phyloP scores from a whole-genome alignment of 306 rosid genomes.

The Mucuna pruriens region DNA sequence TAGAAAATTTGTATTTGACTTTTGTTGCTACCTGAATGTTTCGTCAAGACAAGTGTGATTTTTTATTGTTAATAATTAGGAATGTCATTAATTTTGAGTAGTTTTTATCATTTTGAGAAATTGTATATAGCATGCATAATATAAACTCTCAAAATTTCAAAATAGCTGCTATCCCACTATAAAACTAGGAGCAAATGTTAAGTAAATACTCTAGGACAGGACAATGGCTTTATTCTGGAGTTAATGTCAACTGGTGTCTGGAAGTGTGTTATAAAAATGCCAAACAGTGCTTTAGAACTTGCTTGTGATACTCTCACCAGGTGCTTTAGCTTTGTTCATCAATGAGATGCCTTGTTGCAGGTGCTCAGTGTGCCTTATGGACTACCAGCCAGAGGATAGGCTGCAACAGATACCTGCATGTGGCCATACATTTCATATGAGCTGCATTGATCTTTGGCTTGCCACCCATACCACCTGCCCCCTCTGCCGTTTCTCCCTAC shows the following conservation, averaged over 20 bases:
- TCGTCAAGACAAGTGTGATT: too few relatives aligned
- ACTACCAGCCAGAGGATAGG: conserved; percentile 80
- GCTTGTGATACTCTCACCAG: not conserved
- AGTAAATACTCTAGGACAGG: not conserved
- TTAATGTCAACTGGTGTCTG: not conserved
- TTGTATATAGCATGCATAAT: too few relatives aligned
- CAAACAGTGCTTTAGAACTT: not conserved
- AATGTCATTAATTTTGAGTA: too few relatives aligned
- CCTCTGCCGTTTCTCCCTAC: conserved; percentile 87
- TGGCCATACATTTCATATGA: conserved; percentile 82
- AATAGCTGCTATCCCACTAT: too few relatives aligned
- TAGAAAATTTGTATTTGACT: too few relatives aligned
- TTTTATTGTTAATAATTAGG: too few relatives aligned
- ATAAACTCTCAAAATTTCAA: too few relatives aligned
- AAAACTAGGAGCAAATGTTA: too few relatives aligned
- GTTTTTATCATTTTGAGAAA: too few relatives aligned
- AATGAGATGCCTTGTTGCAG: conserved; percentile 42
- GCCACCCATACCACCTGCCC: conserved; percentile 84
- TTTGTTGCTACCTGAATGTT: too few relatives aligned
- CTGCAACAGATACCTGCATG: conserved; percentile 92
- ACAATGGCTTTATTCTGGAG: conserved; percentile 1
- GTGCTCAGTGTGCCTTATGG: conserved; percentile 88
- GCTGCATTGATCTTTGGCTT: conserved; percentile 93
- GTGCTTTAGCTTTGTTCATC: too few relatives aligned
- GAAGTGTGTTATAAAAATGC: not conserved